These are phyloP conservation scores for Hysterangium stoloniferum DNA, from an alignment of 768 basidiomycete species.

Conservation along the genomic window DNA sequence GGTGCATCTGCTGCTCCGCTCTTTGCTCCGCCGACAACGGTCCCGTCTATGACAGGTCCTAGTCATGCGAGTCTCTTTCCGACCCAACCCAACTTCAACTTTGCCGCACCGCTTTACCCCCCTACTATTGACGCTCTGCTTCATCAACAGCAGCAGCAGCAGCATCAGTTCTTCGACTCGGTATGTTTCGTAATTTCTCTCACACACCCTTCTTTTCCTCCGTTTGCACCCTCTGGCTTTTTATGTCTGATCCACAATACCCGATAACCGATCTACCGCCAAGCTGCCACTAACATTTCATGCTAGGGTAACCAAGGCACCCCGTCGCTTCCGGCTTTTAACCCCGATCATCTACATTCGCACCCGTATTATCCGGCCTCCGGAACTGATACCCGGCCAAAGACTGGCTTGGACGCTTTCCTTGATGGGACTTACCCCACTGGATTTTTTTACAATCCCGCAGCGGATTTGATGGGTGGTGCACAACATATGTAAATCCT, in stretches of 20 bases:
- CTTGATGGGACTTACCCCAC: too few species aligned
- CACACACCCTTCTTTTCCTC: too few species aligned
- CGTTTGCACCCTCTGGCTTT: too few species aligned
- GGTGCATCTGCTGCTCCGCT: constrained; percentile 42
- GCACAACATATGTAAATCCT: too few species aligned
- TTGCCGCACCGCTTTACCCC: constrained; percentile 1
- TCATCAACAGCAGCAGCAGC: not conserved
- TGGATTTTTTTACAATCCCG: too few species aligned
- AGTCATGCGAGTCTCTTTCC: not conserved
- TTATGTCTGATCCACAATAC: too few species aligned
- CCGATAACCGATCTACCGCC: too few species aligned
- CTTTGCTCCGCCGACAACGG: constrained; percentile 28
- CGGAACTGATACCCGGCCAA: not conserved
- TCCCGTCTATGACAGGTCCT: constrained; percentile 12
- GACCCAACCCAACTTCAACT: constrained; percentile 7
- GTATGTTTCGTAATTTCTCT: too few species aligned
- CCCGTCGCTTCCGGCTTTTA: constrained; percentile 1
- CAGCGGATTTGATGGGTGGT: too few species aligned
- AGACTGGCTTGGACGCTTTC: not conserved
- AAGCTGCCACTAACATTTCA: too few species aligned
- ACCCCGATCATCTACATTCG: not conserved
- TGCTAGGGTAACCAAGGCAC: constrained; percentile 1
- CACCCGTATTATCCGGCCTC: not conserved
- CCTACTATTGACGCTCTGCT: not conserved
- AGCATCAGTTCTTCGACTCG: not conserved